Conservation (phyloP, 495 filamentous ascomycete genomes). For the Podospora comata region DNA sequence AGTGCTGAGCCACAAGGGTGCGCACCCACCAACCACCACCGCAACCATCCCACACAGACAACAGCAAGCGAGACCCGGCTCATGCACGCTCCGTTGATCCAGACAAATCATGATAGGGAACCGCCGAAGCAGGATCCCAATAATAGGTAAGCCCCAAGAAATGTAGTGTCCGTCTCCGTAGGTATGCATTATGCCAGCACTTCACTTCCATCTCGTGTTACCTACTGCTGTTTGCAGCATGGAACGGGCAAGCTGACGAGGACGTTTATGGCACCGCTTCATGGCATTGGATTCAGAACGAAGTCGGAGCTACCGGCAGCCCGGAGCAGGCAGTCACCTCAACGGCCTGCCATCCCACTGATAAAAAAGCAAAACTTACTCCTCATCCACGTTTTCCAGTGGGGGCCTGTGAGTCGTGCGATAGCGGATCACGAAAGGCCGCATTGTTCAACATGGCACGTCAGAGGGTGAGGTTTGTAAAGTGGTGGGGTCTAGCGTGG, state of each 20-base stretch:
- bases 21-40: not conserved
- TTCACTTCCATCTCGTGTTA: not conserved
- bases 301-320: not conserved
- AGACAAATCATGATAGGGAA: not conserved
- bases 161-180: not conserved
- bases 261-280: no score
- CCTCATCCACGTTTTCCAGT: not conserved
- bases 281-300: not conserved
- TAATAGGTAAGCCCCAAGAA: not conserved
- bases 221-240: not conserved
- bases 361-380: conserved; percentile 1
- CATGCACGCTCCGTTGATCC: conserved; percentile 7
- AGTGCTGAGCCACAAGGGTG: conserved; percentile 4
- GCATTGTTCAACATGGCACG: conserved; percentile 12
- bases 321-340: not conserved
- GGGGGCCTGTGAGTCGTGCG: conserved; percentile 6
- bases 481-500: conserved; percentile 4
- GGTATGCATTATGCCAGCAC: no score
- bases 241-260: not conserved
- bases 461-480: not conserved
- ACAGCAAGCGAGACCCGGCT: conserved; percentile 17
- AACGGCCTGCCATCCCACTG: not conserved
- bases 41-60: conserved; percentile 5
- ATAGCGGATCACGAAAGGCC: conserved; percentile 1
- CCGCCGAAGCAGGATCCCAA: not conserved